Conservation (phyloP, 805 yeast genomes). For the Babjeviella inositovora region DNA sequence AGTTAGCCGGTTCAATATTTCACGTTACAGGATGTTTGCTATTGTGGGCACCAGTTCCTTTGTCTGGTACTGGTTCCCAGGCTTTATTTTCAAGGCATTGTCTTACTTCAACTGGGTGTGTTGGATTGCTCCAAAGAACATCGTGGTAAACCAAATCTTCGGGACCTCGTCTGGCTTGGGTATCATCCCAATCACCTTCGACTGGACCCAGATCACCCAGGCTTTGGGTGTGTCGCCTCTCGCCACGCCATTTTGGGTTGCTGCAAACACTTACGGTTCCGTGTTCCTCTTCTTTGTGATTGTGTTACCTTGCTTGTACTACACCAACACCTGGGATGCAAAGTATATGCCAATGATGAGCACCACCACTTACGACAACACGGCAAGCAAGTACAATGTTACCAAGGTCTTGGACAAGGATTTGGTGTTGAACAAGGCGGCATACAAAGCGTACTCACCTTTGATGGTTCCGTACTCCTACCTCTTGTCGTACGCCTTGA, state of each 20-base stretch:
- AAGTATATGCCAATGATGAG: slow-evolving; percentile 9
- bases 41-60: slow-evolving; percentile 19
- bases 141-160: slow-evolving; percentile 45
- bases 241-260: slow-evolving; percentile 5
- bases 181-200: slow-evolving; percentile 48
- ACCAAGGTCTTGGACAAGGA: slow-evolving; percentile 5
- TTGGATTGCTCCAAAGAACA: slow-evolving; percentile 43
- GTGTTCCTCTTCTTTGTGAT: slow-evolving; percentile 7
- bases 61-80: slow-evolving; percentile 46
- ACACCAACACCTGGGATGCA: slow-evolving; percentile 9
- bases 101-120: slow-evolving; percentile 47
- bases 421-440: slow-evolving; percentile 4
- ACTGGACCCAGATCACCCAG: slow-evolving; percentile 38
- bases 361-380: slow-evolving; percentile 5
- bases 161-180: slow-evolving; percentile 52
- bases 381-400: slow-evolving; percentile 5
- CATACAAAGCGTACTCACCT: slow-evolving; percentile 5
- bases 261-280: slow-evolving; percentile 3
- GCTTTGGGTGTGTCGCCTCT: slow-evolving; percentile 4
- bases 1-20: slow-evolving; percentile 46
- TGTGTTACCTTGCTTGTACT: slow-evolving; percentile 8
- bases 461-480: slow-evolving; percentile 5
- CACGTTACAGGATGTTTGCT: slow-evolving; percentile 31
- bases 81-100: slow-evolving; percentile 38
- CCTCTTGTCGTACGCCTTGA: too few relatives aligned